Conservation (phyloP, 352 stramenopile genomes). For the Peronospora belbahrii region DNA sequence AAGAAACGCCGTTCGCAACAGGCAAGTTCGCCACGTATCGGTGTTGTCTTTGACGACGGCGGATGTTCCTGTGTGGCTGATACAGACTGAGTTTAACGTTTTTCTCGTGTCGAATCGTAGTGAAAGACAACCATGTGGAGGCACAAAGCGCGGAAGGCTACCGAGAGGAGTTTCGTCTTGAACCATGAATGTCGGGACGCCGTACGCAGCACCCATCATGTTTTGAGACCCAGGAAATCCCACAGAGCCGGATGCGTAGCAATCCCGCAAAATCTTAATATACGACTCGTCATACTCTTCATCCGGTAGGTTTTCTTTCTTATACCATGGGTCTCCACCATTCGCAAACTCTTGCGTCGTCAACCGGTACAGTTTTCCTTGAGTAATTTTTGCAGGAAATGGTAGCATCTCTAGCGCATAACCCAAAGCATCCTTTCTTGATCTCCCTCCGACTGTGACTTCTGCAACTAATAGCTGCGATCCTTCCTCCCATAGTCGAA, state of each 20-base stretch:
- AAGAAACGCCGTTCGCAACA: conserved; percentile 51
- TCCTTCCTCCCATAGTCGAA: conserved; percentile 80
- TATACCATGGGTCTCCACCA: conserved; percentile 84
- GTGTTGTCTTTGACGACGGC: conserved; percentile 44
- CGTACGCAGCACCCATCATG: conserved; percentile 73
- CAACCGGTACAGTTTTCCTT: conserved; percentile 81
- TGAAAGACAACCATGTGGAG: conserved; percentile 41
- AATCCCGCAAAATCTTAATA: conserved; percentile 83
- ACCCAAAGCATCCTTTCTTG: conserved; percentile 61
- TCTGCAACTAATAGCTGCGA: conserved; percentile 64
- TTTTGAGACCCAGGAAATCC: conserved; percentile 84
- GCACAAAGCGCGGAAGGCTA: conserved; percentile 52
- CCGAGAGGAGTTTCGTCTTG: conserved; percentile 65
- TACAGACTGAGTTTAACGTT: conserved; percentile 46
- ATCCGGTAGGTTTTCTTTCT: conserved; percentile 81
- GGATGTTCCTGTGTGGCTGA: conserved; percentile 72
- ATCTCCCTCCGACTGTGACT: conserved; percentile 48
- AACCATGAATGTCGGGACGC: conserved; percentile 79
- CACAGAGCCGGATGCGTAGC: conserved; percentile 76
- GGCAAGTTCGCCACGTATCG: conserved; percentile 57
- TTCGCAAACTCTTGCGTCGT: conserved; percentile 86
- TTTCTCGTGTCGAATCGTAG: conserved; percentile 61
- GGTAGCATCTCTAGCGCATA: conserved; percentile 65
- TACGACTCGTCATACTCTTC: conserved; percentile 83
- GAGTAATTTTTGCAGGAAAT: conserved; percentile 49